Percentiles rank a stretch among this genome's conserved stretches.
Evolutionary conservation across 305 asterid genomes (phyloP).

Genomic region (Solanum aculeatissimum): DNA sequence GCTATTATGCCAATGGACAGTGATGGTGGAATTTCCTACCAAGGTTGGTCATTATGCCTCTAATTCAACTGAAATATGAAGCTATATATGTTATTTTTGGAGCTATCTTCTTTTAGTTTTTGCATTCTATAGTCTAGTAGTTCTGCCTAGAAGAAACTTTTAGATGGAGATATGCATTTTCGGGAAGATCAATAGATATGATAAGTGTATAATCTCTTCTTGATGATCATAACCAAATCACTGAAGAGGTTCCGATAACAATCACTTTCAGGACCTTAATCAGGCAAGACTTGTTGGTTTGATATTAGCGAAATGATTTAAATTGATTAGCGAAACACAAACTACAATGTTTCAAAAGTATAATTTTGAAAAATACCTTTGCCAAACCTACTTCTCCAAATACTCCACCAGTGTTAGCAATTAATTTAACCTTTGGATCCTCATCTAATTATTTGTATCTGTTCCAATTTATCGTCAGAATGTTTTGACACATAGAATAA

Average conservation of each 20-base stretch:
- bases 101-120: neutral
- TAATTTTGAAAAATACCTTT: too few species aligned
- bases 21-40: slow-evolving; percentile 79
- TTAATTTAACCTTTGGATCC: neutral
- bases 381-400: neutral
- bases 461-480: neutral
- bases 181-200: neutral
- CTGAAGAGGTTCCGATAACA: neutral
- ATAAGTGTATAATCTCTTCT: neutral
- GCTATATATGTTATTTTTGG: neutral
- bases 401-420: neutral
- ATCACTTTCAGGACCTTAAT: neutral
- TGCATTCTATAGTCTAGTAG: neutral
- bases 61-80: neutral
- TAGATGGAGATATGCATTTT: neutral
- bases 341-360: too few species aligned
- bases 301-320: too few species aligned
- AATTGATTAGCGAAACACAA: too few species aligned
- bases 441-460: neutral
- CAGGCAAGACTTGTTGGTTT: too few species aligned
- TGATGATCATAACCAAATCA: neutral
- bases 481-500: neutral
- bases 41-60: slow-evolving; percentile 33
- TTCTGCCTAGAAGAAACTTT: neutral
- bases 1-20: slow-evolving; percentile 54